Conservation (phyloP, 108 stramenopile species). For the Pinguiococcus pyrenoidosus region DNA sequence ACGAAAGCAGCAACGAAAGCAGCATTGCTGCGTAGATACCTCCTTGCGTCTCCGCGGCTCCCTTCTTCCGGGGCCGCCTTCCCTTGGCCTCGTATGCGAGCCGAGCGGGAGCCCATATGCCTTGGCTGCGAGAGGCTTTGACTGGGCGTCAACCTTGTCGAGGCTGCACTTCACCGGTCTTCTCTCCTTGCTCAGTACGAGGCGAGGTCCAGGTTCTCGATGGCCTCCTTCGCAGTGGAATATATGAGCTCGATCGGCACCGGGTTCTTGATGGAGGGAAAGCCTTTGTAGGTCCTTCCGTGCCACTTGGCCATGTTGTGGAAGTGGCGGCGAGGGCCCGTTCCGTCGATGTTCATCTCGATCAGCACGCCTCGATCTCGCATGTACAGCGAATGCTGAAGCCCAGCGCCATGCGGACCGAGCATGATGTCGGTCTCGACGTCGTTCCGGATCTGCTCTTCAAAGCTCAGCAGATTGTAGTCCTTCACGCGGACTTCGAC, state of each 20-base stretch:
- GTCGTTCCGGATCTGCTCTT: constrained; percentile 27
- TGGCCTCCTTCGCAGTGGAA: constrained; percentile 2
- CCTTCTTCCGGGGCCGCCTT: too few species aligned
- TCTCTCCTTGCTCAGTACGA: constrained; percentile 1
- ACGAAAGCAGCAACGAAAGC: too few species aligned
- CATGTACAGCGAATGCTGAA: constrained; percentile 31
- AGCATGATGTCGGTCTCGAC: constrained; percentile 35
- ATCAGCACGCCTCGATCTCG: constrained; percentile 29
- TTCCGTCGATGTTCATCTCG: constrained; percentile 25
- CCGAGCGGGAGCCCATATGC: too few species aligned
- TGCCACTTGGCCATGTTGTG: constrained; percentile 32
- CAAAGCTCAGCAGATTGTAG: constrained; percentile 24
- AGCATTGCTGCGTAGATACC: too few species aligned
- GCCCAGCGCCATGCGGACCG: constrained; percentile 33
- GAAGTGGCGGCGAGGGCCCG: constrained; percentile 24
- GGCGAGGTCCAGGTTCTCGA: constrained; percentile 5
- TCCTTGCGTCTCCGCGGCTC: too few species aligned
- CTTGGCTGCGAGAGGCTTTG: too few species aligned
- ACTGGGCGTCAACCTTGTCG: too few species aligned
- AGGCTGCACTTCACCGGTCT: too few species aligned
- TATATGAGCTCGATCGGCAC: neutral
- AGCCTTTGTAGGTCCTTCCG: constrained; percentile 13
- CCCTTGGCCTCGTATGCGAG: too few species aligned
- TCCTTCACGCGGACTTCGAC: constrained; percentile 21
- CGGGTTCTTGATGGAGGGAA: neutral